Evolutionary conservation across 805 yeast species (phyloP).

Genomic region (Ogataea naganishii): DNA sequence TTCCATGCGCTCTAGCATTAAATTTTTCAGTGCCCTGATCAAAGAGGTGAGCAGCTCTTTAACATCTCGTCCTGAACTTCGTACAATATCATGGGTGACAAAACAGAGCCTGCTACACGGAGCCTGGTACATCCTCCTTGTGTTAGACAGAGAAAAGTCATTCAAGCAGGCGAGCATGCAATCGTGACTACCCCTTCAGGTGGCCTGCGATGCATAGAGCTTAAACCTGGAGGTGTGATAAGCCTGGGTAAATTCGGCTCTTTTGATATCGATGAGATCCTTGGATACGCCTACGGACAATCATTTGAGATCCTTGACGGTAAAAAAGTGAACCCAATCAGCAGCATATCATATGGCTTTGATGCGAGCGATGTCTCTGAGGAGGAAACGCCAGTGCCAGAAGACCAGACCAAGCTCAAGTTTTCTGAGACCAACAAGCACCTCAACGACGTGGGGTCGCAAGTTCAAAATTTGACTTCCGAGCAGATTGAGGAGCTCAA

Average conservation of each 20-base stretch:
- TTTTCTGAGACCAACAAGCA: slow-evolving; percentile 59
- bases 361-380: slow-evolving; percentile 18
- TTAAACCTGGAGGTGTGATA: slow-evolving; percentile 51
- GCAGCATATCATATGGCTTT: slow-evolving; percentile 25
- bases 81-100: too few species aligned
- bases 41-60: too few species aligned
- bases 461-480: slow-evolving; percentile 62
- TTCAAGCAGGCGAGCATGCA: slow-evolving; percentile 43
- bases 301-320: slow-evolving; percentile 75
- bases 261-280: slow-evolving; percentile 61
- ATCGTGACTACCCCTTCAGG: slow-evolving; percentile 77
- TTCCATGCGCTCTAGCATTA: too few species aligned
- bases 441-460: slow-evolving; percentile 56
- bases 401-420: slow-evolving; percentile 12
- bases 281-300: slow-evolving; percentile 83
- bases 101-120: too few species aligned
- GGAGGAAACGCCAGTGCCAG: slow-evolving; percentile 16
- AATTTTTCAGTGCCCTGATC: too few species aligned
- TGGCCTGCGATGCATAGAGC: slow-evolving; percentile 62
- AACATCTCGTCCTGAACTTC: too few species aligned
- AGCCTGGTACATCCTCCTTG: too few species aligned
- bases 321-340: slow-evolving; percentile 40
- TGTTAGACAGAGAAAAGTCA: slow-evolving; percentile 20
- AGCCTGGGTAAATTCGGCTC: slow-evolving; percentile 89
- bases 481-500: slow-evolving; percentile 85